Percentiles rank a stretch among this genome's conserved stretches.
Evolutionary conservation across 1,284 basidiomycete genomes (phyloP).

Genomic region (Naganishia albida): DNA sequence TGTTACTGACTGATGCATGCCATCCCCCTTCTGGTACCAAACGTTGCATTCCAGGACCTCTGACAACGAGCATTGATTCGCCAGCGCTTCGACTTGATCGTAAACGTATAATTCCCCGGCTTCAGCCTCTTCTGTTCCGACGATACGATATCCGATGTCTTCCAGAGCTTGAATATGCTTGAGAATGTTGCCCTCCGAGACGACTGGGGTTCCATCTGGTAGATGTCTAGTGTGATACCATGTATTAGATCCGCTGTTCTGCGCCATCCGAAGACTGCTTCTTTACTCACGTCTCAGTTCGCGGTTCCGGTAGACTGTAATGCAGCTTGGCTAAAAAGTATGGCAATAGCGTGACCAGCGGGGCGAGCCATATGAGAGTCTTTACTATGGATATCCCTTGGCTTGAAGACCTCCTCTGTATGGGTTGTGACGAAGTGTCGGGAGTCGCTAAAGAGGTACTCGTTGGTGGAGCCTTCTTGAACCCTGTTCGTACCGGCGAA

Average conservation of each 20-base stretch:
- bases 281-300: constrained; percentile 28
- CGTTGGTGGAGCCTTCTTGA: constrained; percentile 12
- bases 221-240: background rate
- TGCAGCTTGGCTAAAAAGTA: constrained; percentile 42
- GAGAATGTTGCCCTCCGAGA: constrained; percentile 47
- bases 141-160: constrained; percentile 85
- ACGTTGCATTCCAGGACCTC: constrained; percentile 76
- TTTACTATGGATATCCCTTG: constrained; percentile 10
- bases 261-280: background rate
- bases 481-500: constrained; percentile 24
- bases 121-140: constrained; percentile 86
- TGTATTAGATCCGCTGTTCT: background rate
- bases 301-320: constrained; percentile 43
- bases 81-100: constrained; percentile 60
- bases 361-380: constrained; percentile 35
- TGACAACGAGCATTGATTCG: constrained; percentile 36
- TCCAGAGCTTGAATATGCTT: constrained; percentile 57
- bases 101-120: constrained; percentile 82
- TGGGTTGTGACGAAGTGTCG: background rate
- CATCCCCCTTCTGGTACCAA: constrained; percentile 80
- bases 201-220: constrained; percentile 10
- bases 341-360: constrained; percentile 41
- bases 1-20: constrained; percentile 70
- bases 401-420: background rate
- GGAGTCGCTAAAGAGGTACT: background rate